Evolutionary conservation across 2,329 filamentous ascomycete genomes (phyloP), one percentile per base, ranked within the genome.

Genomic region (Remersonia thermophila): DNA sequence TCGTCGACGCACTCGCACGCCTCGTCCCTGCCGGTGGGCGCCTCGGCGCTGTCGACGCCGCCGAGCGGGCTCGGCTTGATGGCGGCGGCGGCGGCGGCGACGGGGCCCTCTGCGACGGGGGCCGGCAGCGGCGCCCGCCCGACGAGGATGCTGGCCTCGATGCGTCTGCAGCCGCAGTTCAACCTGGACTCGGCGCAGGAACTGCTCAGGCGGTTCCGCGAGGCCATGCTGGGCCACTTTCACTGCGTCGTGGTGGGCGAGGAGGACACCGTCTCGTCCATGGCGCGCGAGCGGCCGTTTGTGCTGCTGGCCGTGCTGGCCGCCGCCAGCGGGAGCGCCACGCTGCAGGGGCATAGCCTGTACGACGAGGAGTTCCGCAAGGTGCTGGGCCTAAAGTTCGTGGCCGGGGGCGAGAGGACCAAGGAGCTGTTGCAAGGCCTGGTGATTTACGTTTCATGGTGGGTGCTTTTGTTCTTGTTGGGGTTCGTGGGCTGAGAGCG

Each of bases 331-430:
- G 63, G 60, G 2, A 61, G 64, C 20, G 34, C 47, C n/a, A 57
- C 65, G n/a, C 47, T 68, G 15, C 66, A 69, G 43, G 63, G 69
- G 0, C 67, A 73, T 37, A 62, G 54, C 11, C 55, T 70, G 3
- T 72, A 76, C 30, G 71, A 75, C 18, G 64, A 68, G 33, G 71
- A 76, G 51, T 70, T 76, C 34, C 59, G 69, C 20, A 73, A 72
- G 47, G 60, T 71, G 0, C 46, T 74, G n/a, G 69, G 63, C 1
- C 55, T 71, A 30, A 74, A 71, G 49, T 67, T 72, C 28, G 67
- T 77, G 1, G 61, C 71, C 0, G 62, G 66, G 3, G 70, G 71
- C 0, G 71, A 77, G 55, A 63, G 69, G 38, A 71, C 61, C 10
- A 40, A 77, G 15, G 71, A 77, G 44, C 45, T 77, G 12, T 50